Evolutionary conservation across 192 early-diverging fungal genomes (phyloP).

Genomic region (Coemansia sp.): DNA sequence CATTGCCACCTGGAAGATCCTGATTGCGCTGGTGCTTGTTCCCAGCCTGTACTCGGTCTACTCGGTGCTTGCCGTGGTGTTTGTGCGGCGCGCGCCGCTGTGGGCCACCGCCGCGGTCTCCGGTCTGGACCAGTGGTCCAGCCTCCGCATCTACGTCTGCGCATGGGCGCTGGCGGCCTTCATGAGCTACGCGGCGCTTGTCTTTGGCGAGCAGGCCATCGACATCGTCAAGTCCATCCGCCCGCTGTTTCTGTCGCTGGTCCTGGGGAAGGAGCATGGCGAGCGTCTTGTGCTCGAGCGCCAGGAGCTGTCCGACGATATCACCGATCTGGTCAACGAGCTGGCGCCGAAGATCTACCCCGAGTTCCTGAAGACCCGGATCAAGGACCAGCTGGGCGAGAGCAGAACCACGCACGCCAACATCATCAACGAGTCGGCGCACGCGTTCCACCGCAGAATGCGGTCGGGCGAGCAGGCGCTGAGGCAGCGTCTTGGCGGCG

Average conservation of each 20-base stretch:
- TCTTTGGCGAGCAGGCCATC: conserved; percentile 74
- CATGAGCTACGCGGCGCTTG: conserved; percentile 71
- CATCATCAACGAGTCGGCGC: conserved; percentile 33
- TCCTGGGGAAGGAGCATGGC: conserved; percentile 56
- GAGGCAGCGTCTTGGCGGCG: conserved; percentile 28
- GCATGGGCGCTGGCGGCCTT: conserved; percentile 55
- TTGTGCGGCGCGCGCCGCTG: conserved; percentile 36
- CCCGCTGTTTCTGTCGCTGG: conserved; percentile 79
- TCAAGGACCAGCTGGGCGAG: conserved; percentile 25
- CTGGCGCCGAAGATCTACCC: conserved; percentile 78
- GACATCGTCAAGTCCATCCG: conserved; percentile 80
- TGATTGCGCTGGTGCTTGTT: conserved; percentile 74
- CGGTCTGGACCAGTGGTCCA: conserved; percentile 16
- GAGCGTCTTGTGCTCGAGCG: conserved; percentile 70
- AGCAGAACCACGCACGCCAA: conserved; percentile 21
- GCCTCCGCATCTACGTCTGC: conserved; percentile 34
- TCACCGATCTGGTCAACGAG: conserved; percentile 83
- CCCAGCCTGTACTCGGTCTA: conserved; percentile 76
- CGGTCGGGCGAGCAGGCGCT: conserved; percentile 40
- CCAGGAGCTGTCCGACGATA: conserved; percentile 69
- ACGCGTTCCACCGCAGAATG: conserved; percentile 40
- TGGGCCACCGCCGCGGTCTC: conserved; percentile 14
- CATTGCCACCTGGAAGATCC: conserved; percentile 93
- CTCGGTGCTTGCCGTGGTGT: conserved; percentile 59
- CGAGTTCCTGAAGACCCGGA: conserved; percentile 62